A percentile compares a stretch with the other conserved stretches of the same genome.
Conservation (phyloP, 2,329 filamentous ascomycete genomes). For the Diaporthe longicolla region DNA sequence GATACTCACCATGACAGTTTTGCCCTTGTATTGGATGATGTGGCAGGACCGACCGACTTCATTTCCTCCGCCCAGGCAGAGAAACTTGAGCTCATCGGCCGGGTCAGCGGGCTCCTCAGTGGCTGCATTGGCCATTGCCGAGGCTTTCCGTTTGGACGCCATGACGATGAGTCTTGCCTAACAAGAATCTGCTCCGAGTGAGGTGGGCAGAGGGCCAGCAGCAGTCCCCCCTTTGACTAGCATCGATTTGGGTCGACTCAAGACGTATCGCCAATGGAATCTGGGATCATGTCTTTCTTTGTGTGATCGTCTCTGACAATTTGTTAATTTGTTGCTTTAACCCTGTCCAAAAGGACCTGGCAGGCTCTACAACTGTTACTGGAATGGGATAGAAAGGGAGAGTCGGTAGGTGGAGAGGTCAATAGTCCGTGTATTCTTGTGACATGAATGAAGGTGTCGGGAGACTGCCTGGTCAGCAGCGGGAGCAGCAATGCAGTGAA, state of each 20-base stretch:
- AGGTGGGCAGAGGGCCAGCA: conserved; percentile 22
- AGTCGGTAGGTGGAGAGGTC: not conserved
- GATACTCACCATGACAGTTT: conserved; percentile 91
- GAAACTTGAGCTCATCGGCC: conserved; percentile 93
- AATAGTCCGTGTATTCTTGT: not conserved
- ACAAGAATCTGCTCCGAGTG: not conserved
- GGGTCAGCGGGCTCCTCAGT: conserved; percentile 92
- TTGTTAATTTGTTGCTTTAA: not conserved
- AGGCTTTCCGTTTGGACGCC: conserved; percentile 94
- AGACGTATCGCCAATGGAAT: not conserved
- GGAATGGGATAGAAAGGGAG: not conserved
- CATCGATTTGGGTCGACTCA: conserved; percentile 19
- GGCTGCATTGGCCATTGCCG: conserved; percentile 75
- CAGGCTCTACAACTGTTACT: not conserved
- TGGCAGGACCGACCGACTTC: conserved; percentile 98
- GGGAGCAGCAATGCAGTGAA: not conserved
- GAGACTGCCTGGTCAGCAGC: not conserved
- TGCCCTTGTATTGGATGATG: conserved; percentile 98
- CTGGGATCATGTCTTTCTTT: conserved; percentile 21
- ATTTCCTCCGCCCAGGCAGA: conserved; percentile 94
- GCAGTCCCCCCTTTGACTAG: not conserved
- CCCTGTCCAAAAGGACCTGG: not conserved
- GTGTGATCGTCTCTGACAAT: not conserved
- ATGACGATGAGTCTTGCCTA: conserved; percentile 62
- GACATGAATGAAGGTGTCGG: not conserved